Base-by-base conservation (phyloP, 78 protist genomes). In the Cavenderia fasciculata region DNA sequence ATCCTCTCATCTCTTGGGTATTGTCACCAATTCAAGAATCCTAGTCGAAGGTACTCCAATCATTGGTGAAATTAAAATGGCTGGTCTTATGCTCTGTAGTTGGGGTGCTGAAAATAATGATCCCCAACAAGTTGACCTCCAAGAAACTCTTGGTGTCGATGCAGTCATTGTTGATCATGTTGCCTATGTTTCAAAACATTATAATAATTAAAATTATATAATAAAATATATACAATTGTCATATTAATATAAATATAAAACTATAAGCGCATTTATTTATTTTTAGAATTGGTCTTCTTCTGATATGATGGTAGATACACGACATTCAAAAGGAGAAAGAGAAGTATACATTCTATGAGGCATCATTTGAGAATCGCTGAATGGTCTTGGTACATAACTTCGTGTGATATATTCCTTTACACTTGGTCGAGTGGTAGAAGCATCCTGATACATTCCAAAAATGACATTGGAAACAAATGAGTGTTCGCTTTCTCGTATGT, bases 121-220 rank as follows among this genome's bases (percentile, higher is more conserved):
- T 41, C 87, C 77, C 52, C 86, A n/a, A 5, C 31, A 54, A 6
- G 87, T 85, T 5, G 84, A 61, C n/a, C 74, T 89, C 21, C 96
- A 94, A 79, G 78, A 71, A 59, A 31, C 49, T 23, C 25, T 62
- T 3, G 94, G 94, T 44, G 90, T 87, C 25, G 96, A 94, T 62
- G 96, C 92, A 8, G 85, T 94, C 18, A 94, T 94, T 65, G 85
- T 69, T 11, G 96, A 94, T 65, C 93, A 87, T 33, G 85, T 87
- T 31, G 93, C 93, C 7, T 77, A 87, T 47, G 68, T 87, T 25
- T 74, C 72, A 52, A 87, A 87, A 49, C 76, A 73, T 74, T 71
- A 66, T 21, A 85, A 73, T n/a, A 74, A 5, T 25, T n/a, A 51
- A 21, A 19, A 51, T 21, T 19, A 51, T 19, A 51, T 19, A 51